These are phyloP conservation scores for Dendrobium chrysotoxum DNA, from an alignment of 106 monocot genomes.

Conservation along the genomic window DNA sequence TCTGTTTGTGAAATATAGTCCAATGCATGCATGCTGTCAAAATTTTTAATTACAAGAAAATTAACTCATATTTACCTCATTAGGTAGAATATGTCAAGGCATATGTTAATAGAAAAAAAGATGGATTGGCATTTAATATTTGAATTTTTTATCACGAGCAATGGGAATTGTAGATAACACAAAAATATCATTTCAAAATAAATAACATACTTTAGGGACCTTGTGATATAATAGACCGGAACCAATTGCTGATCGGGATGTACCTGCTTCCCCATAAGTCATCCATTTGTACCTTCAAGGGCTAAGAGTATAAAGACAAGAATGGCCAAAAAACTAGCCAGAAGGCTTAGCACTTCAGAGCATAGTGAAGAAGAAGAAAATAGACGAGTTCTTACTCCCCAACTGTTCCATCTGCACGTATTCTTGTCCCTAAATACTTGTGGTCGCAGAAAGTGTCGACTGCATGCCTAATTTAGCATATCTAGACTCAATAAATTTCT, in stretches of 20 bases:
- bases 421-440: slow-evolving; percentile 88
- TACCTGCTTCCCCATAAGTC: slow-evolving; percentile 91
- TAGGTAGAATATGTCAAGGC: background rate
- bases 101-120: background rate
- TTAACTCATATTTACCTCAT: background rate
- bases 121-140: background rate
- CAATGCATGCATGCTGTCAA: slow-evolving; percentile 69
- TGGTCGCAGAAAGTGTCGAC: slow-evolving; percentile 65
- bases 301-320: background rate
- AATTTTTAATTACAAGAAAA: background rate
- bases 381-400: slow-evolving; percentile 63
- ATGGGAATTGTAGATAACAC: background rate
- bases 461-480: slow-evolving; percentile 47
- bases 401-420: slow-evolving; percentile 75
- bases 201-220: slow-evolving; percentile 65
- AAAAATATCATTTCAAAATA: background rate
- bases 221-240: slow-evolving; percentile 72
- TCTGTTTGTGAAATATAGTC: slow-evolving; percentile 87
- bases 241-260: slow-evolving; percentile 72
- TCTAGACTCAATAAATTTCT: background rate
- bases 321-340: background rate
- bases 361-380: background rate
- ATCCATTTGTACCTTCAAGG: slow-evolving; percentile 88
- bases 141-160: background rate
- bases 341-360: background rate